These are phyloP conservation scores for Leishmania major DNA, from an alignment of 208 protist species.

Conservation along the genomic window DNA sequence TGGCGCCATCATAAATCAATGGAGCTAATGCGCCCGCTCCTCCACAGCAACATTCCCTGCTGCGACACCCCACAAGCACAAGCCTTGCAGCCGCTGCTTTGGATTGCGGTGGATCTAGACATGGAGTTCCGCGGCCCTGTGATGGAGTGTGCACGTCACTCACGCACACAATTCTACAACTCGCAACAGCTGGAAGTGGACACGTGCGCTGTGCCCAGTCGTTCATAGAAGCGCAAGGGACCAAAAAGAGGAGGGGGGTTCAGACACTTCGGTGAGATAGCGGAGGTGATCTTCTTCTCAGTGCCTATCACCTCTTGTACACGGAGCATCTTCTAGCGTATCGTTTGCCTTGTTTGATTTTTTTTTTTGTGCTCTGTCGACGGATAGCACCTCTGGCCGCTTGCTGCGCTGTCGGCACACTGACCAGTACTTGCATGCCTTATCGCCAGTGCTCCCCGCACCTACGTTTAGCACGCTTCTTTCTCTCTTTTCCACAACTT, in stretches of 20 bases:
- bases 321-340: background rate
- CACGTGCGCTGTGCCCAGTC: background rate
- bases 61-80: background rate
- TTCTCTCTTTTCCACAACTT: background rate
- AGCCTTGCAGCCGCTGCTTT: slow-evolving; percentile 46
- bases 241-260: background rate
- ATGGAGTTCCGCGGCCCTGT: slow-evolving; percentile 19
- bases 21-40: slow-evolving; percentile 18
- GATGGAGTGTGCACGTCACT: slow-evolving; percentile 15
- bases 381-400: background rate
- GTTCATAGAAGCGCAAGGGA: too few species aligned
- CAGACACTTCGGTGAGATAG: background rate
- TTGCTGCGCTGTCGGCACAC: background rate
- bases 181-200: slow-evolving; percentile 25
- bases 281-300: background rate
- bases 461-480: background rate
- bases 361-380: background rate
- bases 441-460: background rate
- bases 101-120: slow-evolving; percentile 24
- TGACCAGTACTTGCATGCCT: background rate
- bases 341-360: background rate
- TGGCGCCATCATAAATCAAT: slow-evolving; percentile 35
- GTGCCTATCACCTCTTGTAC: background rate
- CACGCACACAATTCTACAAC: slow-evolving; percentile 40
- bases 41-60: slow-evolving; percentile 23